These are phyloP conservation scores for Daldinia concentrica DNA, from an alignment of 495 filamentous ascomycete species.

Conservation along the genomic window DNA sequence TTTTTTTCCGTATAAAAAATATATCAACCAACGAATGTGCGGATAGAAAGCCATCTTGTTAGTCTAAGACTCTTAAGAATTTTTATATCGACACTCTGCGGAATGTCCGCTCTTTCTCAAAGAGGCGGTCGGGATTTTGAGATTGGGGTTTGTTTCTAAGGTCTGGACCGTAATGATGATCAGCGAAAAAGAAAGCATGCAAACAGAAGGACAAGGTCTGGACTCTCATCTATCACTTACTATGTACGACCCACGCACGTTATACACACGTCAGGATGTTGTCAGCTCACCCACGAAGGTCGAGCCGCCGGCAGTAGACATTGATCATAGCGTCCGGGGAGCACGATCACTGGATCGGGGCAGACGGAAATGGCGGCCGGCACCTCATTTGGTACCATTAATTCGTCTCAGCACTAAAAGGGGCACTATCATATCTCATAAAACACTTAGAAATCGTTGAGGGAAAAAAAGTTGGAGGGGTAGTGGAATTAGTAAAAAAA, in stretches of 20 bases:
- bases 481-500: constrained; percentile 25
- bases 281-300: constrained; percentile 26
- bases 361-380: constrained; percentile 23
- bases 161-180: constrained; percentile 21
- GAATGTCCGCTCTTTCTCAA: constrained; percentile 7
- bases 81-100: constrained; percentile 4
- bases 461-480: constrained; percentile 4
- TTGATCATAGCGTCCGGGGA: constrained; percentile 12
- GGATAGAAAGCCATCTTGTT: constrained; percentile 24
- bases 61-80: constrained; percentile 1
- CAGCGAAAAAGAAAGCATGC: constrained; percentile 23
- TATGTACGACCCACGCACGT: constrained; percentile 32
- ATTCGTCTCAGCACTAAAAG: constrained; percentile 35
- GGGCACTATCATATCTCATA: constrained; percentile 40
- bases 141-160: constrained; percentile 9
- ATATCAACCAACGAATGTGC: constrained; percentile 14
- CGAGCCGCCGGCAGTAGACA: constrained; percentile 9
- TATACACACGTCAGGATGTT: constrained; percentile 39
- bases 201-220: constrained; percentile 17
- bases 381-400: constrained; percentile 25
- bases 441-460: constrained; percentile 18
- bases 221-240: constrained; percentile 26
- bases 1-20: constrained; percentile 1
- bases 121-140: constrained; percentile 17
- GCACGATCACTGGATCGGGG: constrained; percentile 34